A percentile compares a stretch with the other conserved stretches of the same genome.
Evolutionary conservation across 768 basidiomycete genomes (phyloP).

Genomic region (Termitomyces sp.): DNA sequence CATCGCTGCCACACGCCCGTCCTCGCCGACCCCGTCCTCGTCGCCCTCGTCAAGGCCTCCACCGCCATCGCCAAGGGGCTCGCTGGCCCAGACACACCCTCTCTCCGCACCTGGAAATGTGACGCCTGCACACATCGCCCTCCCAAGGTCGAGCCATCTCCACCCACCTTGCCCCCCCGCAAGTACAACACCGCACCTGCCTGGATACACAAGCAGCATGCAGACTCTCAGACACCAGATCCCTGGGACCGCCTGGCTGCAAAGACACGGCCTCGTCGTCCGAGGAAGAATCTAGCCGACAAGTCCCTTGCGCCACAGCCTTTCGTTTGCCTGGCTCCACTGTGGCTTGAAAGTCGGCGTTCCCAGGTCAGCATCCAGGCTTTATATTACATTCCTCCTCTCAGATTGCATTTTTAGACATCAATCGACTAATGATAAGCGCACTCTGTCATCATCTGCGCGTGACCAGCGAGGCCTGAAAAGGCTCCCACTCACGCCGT

Average conservation of each 20-base stretch:
- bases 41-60: slow-evolving; percentile 20
- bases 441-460: slow-evolving; percentile 2
- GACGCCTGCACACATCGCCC: slow-evolving; percentile 3
- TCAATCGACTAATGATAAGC: not conserved
- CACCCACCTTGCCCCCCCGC: not conserved
- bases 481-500: too few relatives aligned
- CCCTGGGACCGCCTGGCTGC: slow-evolving; percentile 5
- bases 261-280: not conserved
- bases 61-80: slow-evolving; percentile 6
- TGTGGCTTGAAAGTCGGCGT: slow-evolving; percentile 6
- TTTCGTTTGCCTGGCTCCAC: not conserved
- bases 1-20: slow-evolving; percentile 33
- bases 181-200: slow-evolving; percentile 11
- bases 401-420: not conserved
- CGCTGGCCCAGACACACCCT: slow-evolving; percentile 2
- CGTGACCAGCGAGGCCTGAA: too few relatives aligned
- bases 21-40: slow-evolving; percentile 24
- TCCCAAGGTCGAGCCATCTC: slow-evolving; percentile 1
- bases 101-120: slow-evolving; percentile 18
- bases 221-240: not conserved
- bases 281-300: not conserved
- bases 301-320: not conserved
- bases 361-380: not conserved
- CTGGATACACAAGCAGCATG: slow-evolving; percentile 13
- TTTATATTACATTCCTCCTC: not conserved